Evolutionary conservation across 2,329 filamentous ascomycete genomes (phyloP).

Genomic region (Emergomyces pasteurianus): DNA sequence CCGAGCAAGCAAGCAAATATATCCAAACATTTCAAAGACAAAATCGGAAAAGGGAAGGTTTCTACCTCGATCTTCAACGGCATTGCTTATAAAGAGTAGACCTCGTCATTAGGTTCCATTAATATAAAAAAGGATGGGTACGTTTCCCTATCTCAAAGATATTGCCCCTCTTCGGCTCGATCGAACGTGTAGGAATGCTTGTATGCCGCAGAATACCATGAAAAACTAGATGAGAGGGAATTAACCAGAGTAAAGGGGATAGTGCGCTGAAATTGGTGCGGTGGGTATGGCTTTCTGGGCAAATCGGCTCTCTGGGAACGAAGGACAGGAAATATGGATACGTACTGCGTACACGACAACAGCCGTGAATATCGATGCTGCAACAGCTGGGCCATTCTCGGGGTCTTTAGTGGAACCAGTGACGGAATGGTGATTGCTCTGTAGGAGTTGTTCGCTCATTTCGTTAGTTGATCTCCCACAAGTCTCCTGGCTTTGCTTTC

Average conservation of each 20-base stretch:
- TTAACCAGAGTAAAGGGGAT: background rate
- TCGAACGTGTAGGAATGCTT: constrained; percentile 75
- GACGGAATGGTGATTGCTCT: constrained; percentile 66
- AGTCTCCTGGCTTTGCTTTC: background rate
- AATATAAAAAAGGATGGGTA: background rate
- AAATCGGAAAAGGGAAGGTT: background rate
- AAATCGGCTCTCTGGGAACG: background rate
- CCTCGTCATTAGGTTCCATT: background rate
- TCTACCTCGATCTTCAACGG: background rate
- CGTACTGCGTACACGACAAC: constrained; percentile 82
- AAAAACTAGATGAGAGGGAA: constrained; percentile 50
- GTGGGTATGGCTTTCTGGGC: background rate
- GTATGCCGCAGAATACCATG: constrained; percentile 80
- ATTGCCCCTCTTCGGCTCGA: constrained; percentile 77
- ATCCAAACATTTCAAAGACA: background rate
- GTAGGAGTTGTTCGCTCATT: constrained; percentile 3
- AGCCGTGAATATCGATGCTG: constrained; percentile 73
- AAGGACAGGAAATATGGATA: constrained; percentile 15
- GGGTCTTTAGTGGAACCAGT: constrained; percentile 62
- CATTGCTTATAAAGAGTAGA: background rate
- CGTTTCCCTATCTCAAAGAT: constrained; percentile 45
- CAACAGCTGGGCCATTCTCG: constrained; percentile 63
- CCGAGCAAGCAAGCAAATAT: background rate
- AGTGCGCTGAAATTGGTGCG: background rate
- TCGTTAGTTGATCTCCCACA: background rate